Base-by-base conservation (phyloP, 768 basidiomycete genomes). In the Amanita inopinata region DNA sequence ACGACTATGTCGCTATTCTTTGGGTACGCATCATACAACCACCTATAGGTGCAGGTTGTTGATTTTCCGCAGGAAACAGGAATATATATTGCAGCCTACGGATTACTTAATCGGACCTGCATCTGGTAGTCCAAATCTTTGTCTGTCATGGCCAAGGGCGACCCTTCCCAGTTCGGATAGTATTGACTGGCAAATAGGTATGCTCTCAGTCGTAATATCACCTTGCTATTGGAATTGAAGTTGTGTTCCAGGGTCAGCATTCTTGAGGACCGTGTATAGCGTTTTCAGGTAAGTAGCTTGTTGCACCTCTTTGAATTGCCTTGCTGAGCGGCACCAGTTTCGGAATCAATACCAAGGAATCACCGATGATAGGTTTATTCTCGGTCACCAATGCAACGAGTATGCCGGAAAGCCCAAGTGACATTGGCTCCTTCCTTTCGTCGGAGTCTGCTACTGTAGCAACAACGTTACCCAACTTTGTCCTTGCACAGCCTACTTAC, bases 131-230 rank as follows among this genome's bases (percentile, higher is more conserved):
- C 79, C 83, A 0, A 66, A 71, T 46, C 56, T 84, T 10, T 89
- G 86, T 59, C 60, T 88, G 32, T 64, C 82, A 18, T 89, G 86
- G 86, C 85, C 84, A 0, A 65, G 61, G 49, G 83, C 83, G 3
- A 59, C 64, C 14, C 67, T 76, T 5, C 86, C 83, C 0, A 80
- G 68, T 45, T 48, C 77, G 10, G 80, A 87, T 57, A 86, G 83
- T 10, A 70, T 89, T 40, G 86, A 89, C 52, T 89, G 86, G 86
- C 83, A 87, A 57, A 66, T 89, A 37, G 84, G 83, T 80, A 49
- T 19, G 59, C 46, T n/a, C 4, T 12, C n/a, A n/a, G 7, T 15
- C n/a, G 23, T 11, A 23, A n/a, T 19, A 3, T 12, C 32, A 23
- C 7, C 35, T 25, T 19, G 27, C 38, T 10, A 27, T 22, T 40